Evolutionary conservation across 495 filamentous ascomycete genomes (phyloP), one percentile per base, ranked within the genome.

Genomic region (Penicillium fimorum): DNA sequence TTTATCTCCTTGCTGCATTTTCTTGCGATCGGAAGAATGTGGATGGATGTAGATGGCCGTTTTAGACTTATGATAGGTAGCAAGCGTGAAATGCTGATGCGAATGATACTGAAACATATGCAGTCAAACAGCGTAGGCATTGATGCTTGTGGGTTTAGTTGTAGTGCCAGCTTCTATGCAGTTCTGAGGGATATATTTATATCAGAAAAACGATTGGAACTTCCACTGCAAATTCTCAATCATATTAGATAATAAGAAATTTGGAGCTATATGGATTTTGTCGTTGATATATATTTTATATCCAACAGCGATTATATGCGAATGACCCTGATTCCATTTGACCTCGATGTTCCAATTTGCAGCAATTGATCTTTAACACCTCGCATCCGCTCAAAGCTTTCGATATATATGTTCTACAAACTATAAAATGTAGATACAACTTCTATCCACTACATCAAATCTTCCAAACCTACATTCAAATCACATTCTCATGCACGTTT

Each of bases 1-100:
- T 13, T 1, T 37, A 37, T 25, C 24, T 48, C 64, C 65, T 67
- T 67, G 62, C 62, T 58, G 62, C 54, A 53, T 62, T 58, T 38
- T 55, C 18, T 40, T 42, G 15, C 12, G 54, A 60, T 63, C 25
- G 60, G 50, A 33, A 55, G 41, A 47, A 56, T 57, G 55, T 35
- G 52, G 51, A 46, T 15, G 5, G 51, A n/a, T 45, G 11, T 2
- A n/a, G 22, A 25, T 47, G 27, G 20, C n/a, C 32, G 29, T 18
- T 35, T 10, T 37, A 37, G 47, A 18, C n/a, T 18, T 33, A 22
- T 35, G 24, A 35, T 48, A 24, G 27, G 13, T 8, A 35, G 30
- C 37, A 18, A 5, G 25, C 38, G 10, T 32, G 29, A 30, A 47
- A 46, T 47, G 9, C 27, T 47, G 20, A 47, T 47, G 1, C 4